phyloP scores from a whole-genome alignment of 2,329 filamentous ascomycete genomes.

The Dactylonectria estremocensis region DNA sequence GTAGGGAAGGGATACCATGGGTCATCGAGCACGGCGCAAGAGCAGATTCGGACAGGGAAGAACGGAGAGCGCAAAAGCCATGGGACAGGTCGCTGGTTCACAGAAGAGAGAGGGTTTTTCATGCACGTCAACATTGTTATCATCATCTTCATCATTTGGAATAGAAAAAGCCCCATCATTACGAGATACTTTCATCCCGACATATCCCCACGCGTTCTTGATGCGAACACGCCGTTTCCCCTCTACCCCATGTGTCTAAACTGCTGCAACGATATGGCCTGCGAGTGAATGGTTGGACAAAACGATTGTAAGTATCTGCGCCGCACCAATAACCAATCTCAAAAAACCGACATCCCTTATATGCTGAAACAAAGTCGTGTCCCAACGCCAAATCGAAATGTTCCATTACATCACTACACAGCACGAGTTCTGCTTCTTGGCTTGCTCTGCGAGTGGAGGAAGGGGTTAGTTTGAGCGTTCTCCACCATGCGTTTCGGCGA shows the following conservation, averaged over 20 bases:
- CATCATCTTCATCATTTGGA: slow-evolving; percentile 35
- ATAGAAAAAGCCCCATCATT: slow-evolving; percentile 33
- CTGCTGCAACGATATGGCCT: slow-evolving; percentile 41
- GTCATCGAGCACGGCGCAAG: slow-evolving; percentile 45
- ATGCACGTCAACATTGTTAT: slow-evolving; percentile 7
- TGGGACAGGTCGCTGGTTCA: slow-evolving; percentile 37
- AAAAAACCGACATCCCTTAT: slow-evolving; percentile 47
- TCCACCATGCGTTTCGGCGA: slow-evolving; percentile 5
- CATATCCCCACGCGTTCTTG: slow-evolving; percentile 25
- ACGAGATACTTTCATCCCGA: slow-evolving; percentile 29
- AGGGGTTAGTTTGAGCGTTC: slow-evolving; percentile 21
- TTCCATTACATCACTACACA: slow-evolving; percentile 75
- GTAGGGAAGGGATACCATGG: slow-evolving; percentile 39
- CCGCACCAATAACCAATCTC: slow-evolving; percentile 53
- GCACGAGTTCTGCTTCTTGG: slow-evolving; percentile 87
- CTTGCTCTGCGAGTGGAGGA: slow-evolving; percentile 64
- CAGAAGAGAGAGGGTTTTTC: slow-evolving; percentile 19
- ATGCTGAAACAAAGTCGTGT: slow-evolving; percentile 50
- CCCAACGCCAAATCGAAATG: slow-evolving; percentile 52
- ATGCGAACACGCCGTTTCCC: slow-evolving; percentile 22
- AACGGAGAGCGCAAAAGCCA: slow-evolving; percentile 25
- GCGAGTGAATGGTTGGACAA: slow-evolving; percentile 44
- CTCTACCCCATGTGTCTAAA: slow-evolving; percentile 25
- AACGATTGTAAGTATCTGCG: slow-evolving; percentile 48
- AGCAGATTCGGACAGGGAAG: slow-evolving; percentile 35